A percentile compares a stretch with the other conserved stretches of the same genome.
Conservation (phyloP, 176 grass and related monocot species). For the bread wheat (Triticum aestivum) region IWGSC_CS_RefSeq_v2.1 NC_057805.1:395882553-395883052, state of each 20-base stretch:
- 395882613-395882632: neutral
- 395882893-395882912: neutral
- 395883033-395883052: neutral
- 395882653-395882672: neutral
- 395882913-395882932: neutral
- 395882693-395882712: neutral
- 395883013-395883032: neutral
- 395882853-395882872: neutral
- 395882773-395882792: neutral
- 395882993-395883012: neutral
- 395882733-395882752: neutral
- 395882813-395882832: neutral
- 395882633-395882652: neutral
- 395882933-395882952: neutral
- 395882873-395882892: neutral
- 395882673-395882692: neutral
- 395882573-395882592: neutral
- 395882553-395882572: neutral
- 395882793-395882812: neutral
- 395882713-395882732: constrained; percentile 3
- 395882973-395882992: neutral
- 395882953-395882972: neutral
- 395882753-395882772: neutral
- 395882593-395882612: neutral
- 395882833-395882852: neutral